phyloP scores from a whole-genome alignment of 2,329 filamentous ascomycete genomes.

The Sarocladium kiliense region DNA sequence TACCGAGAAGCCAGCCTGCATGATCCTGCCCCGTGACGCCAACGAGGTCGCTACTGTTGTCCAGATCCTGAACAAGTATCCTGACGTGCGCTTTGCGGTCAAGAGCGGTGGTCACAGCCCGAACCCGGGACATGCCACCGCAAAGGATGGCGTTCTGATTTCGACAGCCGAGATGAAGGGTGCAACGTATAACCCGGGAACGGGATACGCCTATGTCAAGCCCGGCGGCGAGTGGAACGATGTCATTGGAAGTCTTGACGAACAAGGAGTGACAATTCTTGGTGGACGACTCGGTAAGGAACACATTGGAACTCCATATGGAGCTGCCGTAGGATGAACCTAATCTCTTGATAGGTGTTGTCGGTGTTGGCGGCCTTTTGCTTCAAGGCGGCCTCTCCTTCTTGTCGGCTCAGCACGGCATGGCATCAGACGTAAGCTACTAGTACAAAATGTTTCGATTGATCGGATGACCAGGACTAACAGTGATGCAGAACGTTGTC shows the following conservation, averaged over 20 bases:
- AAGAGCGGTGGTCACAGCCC: constrained; percentile 13
- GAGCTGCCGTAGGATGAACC: too few species aligned
- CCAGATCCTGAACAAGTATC: constrained; percentile 7
- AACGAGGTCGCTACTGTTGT: constrained; percentile 8
- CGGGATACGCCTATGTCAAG: background rate
- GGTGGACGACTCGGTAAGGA: constrained; percentile 27
- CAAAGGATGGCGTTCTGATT: constrained; percentile 11
- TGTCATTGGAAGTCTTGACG: constrained; percentile 30
- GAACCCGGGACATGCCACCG: constrained; percentile 9
- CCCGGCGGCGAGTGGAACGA: constrained; percentile 31
- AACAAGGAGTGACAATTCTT: constrained; percentile 25
- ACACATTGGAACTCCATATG: background rate
- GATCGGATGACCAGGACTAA: background rate
- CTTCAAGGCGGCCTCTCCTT: constrained; percentile 25
- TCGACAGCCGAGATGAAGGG: constrained; percentile 11
- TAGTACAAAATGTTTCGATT: too few species aligned
- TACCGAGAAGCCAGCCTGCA: background rate
- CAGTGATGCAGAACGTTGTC: constrained; percentile 3
- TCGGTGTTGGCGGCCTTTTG: constrained; percentile 33
- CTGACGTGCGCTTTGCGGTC: constrained; percentile 8
- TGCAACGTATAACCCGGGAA: constrained; percentile 22
- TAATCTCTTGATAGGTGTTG: too few species aligned
- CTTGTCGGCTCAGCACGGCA: constrained; percentile 16
- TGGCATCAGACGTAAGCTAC: constrained; percentile 16
- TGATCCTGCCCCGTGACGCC: background rate